These are phyloP conservation scores for Chlamydomonas reinhardtii DNA, from an alignment of 163 green algal species.

Conservation along the genomic window DNA sequence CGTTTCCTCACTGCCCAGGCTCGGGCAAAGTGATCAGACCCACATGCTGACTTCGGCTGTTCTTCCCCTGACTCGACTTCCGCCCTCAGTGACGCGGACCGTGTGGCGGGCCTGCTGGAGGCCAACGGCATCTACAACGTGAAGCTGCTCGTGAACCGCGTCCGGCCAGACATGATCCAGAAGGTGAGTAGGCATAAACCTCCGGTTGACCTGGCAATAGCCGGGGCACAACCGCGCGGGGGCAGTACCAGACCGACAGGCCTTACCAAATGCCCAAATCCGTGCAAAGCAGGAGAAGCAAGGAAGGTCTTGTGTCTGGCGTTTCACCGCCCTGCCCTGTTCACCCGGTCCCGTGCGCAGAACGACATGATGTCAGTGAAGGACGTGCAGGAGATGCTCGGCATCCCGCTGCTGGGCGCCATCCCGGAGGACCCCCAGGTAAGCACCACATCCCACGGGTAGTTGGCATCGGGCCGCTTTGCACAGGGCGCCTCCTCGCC, in stretches of 20 bases:
- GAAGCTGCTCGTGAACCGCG: constrained; percentile 92
- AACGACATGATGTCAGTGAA: constrained; percentile 95
- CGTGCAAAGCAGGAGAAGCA: too few relatives aligned
- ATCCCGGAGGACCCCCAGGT: constrained; percentile 91
- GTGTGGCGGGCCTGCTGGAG: constrained; percentile 90
- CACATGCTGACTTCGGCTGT: neutral
- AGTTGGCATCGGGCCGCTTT: too few relatives aligned
- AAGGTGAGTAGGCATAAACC: constrained; percentile 2
- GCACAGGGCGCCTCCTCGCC: too few relatives aligned
- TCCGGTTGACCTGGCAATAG: too few relatives aligned
- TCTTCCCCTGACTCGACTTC: neutral
- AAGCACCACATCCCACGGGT: neutral
- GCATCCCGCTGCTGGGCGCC: constrained; percentile 89
- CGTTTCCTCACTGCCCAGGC: too few relatives aligned
- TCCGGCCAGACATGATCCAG: constrained; percentile 78
- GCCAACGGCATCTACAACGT: constrained; percentile 90
- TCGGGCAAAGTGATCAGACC: too few relatives aligned
- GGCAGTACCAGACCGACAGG: too few relatives aligned
- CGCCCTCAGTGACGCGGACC: constrained; percentile 78
- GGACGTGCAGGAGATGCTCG: constrained; percentile 93
- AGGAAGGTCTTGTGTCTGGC: neutral
- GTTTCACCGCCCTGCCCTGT: too few relatives aligned
- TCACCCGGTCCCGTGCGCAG: constrained; percentile 1
- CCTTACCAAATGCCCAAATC: too few relatives aligned
- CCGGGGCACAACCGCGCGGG: too few relatives aligned